Conservation (phyloP, 2,329 filamentous ascomycete genomes). For the Neocatenulostroma microsporum region DNA sequence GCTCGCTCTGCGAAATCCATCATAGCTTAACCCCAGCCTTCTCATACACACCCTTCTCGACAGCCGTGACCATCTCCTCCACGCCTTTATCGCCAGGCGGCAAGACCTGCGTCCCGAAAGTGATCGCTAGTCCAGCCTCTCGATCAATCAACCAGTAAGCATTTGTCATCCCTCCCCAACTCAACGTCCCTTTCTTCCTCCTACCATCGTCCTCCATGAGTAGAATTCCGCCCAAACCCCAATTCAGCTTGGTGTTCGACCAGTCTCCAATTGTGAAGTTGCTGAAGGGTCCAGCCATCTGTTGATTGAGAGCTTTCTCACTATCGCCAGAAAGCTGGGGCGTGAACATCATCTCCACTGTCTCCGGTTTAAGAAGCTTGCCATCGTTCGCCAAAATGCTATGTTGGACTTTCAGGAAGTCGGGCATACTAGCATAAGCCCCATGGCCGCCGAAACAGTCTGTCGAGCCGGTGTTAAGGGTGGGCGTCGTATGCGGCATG, state of each 20-base stretch:
- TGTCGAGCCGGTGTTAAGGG: conserved; percentile 20
- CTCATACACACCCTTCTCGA: conserved; percentile 36
- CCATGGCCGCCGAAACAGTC: conserved; percentile 31
- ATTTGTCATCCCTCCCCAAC: conserved; percentile 43
- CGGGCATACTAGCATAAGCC: conserved; percentile 25
- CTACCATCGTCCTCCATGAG: conserved; percentile 32
- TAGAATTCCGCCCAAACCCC: conserved; percentile 39
- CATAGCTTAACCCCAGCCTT: conserved; percentile 17
- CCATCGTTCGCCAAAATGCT: conserved; percentile 45
- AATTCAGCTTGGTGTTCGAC: conserved; percentile 24
- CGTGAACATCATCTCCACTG: conserved; percentile 40
- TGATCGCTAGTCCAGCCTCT: conserved; percentile 33
- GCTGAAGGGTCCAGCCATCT: conserved; percentile 25
- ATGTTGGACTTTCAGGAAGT: conserved; percentile 40
- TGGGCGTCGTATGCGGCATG: conserved; percentile 10
- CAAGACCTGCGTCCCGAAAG: conserved; percentile 38
- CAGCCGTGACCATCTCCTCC: conserved; percentile 29
- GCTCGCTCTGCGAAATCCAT: too few species aligned
- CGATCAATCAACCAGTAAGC: conserved; percentile 39
- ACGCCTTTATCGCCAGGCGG: conserved; percentile 35
- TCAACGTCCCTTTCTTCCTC: conserved; percentile 34
- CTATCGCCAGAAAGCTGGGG: conserved; percentile 35
- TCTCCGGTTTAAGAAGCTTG: conserved; percentile 38
- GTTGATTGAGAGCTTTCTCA: conserved; percentile 21
- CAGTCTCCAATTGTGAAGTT: conserved; percentile 31